phyloP scores from a whole-genome alignment of 2,329 filamentous ascomycete genomes.

The Xylaria sp. region DNA sequence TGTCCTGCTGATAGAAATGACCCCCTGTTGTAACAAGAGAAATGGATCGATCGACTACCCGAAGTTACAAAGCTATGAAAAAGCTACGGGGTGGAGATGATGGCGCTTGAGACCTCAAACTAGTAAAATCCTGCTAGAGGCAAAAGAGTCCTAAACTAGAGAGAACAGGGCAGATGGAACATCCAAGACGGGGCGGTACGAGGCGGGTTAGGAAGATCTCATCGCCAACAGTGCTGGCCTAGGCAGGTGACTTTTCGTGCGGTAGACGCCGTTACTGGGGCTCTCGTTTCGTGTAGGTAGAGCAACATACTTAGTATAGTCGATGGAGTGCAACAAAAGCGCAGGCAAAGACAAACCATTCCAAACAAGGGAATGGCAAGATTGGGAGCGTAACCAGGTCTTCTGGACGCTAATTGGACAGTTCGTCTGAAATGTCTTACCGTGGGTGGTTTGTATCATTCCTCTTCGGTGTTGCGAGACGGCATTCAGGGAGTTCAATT shows the following conservation, averaged over 20 bases:
- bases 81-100: conserved; percentile 23
- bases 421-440: conserved; percentile 37
- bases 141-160: background rate
- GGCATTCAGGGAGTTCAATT: conserved; percentile 31
- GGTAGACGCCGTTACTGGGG: conserved; percentile 26
- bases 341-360: conserved; percentile 26
- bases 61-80: conserved; percentile 29
- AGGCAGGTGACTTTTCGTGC: conserved; percentile 42
- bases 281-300: conserved; percentile 23
- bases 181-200: conserved; percentile 29
- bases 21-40: conserved; percentile 32
- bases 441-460: conserved; percentile 36
- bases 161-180: conserved; percentile 25
- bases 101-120: conserved; percentile 17
- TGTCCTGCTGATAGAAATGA: conserved; percentile 20
- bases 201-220: conserved; percentile 27
- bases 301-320: background rate
- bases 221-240: conserved; percentile 35
- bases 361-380: conserved; percentile 29
- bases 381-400: conserved; percentile 28
- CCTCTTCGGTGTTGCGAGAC: conserved; percentile 34
- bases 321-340: conserved; percentile 13
- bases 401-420: conserved; percentile 21
- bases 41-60: conserved; percentile 23
- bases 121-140: conserved; percentile 19